A percentile compares a stretch with the other conserved stretches of the same genome.
These are phyloP conservation scores for Phragmites australis DNA, from an alignment of 176 grass and related monocot genomes.

Conservation along the genomic window DNA sequence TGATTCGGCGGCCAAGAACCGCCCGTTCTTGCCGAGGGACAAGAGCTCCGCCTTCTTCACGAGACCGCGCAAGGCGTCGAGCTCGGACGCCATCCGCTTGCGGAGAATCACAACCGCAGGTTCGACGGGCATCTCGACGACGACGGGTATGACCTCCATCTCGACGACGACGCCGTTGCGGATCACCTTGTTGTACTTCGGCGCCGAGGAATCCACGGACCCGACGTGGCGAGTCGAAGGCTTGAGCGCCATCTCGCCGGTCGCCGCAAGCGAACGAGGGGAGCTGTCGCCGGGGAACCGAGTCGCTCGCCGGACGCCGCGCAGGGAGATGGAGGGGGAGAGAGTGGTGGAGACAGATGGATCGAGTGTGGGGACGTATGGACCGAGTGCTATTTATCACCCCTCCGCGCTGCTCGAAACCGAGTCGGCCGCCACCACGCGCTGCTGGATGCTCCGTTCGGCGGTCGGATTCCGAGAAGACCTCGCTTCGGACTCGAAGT, in stretches of 20 bases:
- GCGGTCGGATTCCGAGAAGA: too few relatives aligned
- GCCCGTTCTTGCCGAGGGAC: not conserved
- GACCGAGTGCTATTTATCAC: too few relatives aligned
- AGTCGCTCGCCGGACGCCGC: too few relatives aligned
- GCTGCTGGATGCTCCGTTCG: too few relatives aligned
- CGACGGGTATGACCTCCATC: not conserved
- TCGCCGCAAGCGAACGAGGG: not conserved
- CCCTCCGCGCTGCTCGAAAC: too few relatives aligned
- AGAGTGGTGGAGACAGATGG: too few relatives aligned
- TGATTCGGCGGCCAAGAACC: not conserved
- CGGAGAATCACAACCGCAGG: not conserved
- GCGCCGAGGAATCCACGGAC: not conserved
- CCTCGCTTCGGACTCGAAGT: too few relatives aligned
- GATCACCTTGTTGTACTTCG: not conserved
- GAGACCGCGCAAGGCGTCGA: not conserved
- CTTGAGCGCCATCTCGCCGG: not conserved
- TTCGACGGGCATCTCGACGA: not conserved
- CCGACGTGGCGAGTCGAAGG: not conserved
- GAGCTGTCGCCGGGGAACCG: too few relatives aligned
- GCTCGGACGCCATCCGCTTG: slow-evolving; percentile 9
- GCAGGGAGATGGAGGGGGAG: too few relatives aligned
- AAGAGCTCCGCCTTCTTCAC: not conserved
- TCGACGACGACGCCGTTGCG: too few relatives aligned
- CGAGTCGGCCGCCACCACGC: too few relatives aligned
- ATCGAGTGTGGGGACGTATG: too few relatives aligned